Conservation (phyloP, 352 stramenopile genomes). For the Globisporangium sylvaticum region DNA sequence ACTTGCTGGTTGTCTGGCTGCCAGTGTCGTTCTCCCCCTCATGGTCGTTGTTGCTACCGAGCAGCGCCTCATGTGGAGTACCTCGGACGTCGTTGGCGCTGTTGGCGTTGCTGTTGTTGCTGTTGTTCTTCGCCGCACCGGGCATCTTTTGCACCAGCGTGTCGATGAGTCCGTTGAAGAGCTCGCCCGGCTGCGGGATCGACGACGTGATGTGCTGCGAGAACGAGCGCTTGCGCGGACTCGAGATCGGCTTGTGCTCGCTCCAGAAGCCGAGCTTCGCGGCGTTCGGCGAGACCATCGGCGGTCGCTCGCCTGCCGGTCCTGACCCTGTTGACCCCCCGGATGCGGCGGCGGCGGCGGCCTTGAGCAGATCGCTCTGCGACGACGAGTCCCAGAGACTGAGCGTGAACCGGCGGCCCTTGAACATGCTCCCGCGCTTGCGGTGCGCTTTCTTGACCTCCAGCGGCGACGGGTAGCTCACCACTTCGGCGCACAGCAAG, state of each 20-base stretch:
- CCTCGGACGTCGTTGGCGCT: slow-evolving; percentile 7
- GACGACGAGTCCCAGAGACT: slow-evolving; percentile 57
- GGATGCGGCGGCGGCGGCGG: background rate
- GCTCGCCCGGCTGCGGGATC: slow-evolving; percentile 57
- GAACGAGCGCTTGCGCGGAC: slow-evolving; percentile 61
- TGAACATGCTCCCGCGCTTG: slow-evolving; percentile 50
- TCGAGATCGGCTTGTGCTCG: slow-evolving; percentile 52
- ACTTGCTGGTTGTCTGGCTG: slow-evolving; percentile 4
- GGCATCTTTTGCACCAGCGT: slow-evolving; percentile 64
- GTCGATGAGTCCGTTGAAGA: slow-evolving; percentile 68
- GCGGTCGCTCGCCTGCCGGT: slow-evolving; percentile 26
- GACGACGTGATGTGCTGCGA: slow-evolving; percentile 74
- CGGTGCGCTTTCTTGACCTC: slow-evolving; percentile 36
- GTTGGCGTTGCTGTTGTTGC: slow-evolving; percentile 5
- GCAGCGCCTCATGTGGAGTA: slow-evolving; percentile 34
- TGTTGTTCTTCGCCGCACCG: slow-evolving; percentile 28
- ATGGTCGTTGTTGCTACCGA: slow-evolving; percentile 10
- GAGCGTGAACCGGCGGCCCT: slow-evolving; percentile 52
- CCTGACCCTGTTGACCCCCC: background rate
- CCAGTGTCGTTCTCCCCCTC: slow-evolving; percentile 4
- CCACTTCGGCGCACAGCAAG: slow-evolving; percentile 70
- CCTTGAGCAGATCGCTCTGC: slow-evolving; percentile 28
- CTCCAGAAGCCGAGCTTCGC: slow-evolving; percentile 80
- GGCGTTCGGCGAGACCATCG: slow-evolving; percentile 53
- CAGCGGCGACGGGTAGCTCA: slow-evolving; percentile 51